Evolutionary conservation across 2,329 filamentous ascomycete genomes (phyloP).

Genomic region (Trematosphaeria pertusa): DNA sequence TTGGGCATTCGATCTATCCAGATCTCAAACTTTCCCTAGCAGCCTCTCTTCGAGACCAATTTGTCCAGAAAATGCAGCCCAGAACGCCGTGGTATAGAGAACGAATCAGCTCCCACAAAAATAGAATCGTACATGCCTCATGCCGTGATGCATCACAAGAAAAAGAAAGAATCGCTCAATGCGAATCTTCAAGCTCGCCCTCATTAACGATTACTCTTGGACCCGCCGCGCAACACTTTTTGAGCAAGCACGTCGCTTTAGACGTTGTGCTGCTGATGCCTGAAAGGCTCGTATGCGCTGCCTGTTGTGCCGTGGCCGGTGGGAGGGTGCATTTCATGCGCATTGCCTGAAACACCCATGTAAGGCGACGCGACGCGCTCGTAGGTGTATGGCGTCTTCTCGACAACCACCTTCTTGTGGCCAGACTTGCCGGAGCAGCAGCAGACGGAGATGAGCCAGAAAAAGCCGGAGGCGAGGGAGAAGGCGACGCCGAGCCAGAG

Average conservation of each 20-base stretch:
- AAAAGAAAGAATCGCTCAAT: no score
- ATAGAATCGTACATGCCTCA: no score
- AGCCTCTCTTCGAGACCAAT: no score
- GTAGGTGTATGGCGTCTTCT: slow-evolving; percentile 69
- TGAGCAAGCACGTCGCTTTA: slow-evolving; percentile 10
- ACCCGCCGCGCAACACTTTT: no score
- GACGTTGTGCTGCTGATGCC: slow-evolving; percentile 42
- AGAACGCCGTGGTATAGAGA: no score
- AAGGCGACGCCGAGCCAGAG: slow-evolving; percentile 85
- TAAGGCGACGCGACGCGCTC: slow-evolving; percentile 59
- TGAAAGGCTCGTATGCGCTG: slow-evolving; percentile 53
- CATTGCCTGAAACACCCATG: slow-evolving; percentile 42
- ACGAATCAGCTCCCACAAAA: no score
- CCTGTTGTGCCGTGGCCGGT: slow-evolving; percentile 29
- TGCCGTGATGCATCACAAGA: no score
- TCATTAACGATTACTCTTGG: no score
- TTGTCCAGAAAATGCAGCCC: no score
- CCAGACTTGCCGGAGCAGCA: slow-evolving; percentile 78
- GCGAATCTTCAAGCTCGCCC: no score
- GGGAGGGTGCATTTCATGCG: slow-evolving; percentile 15
- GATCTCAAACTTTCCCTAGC: no score
- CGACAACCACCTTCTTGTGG: slow-evolving; percentile 55
- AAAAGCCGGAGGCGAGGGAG: slow-evolving; percentile 75
- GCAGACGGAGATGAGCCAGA: slow-evolving; percentile 93
- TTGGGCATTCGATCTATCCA: no score